Evolutionary conservation across 371 early-diverging fungal species (phyloP).

Genomic region (Blyttiomyces sp.): DNA sequence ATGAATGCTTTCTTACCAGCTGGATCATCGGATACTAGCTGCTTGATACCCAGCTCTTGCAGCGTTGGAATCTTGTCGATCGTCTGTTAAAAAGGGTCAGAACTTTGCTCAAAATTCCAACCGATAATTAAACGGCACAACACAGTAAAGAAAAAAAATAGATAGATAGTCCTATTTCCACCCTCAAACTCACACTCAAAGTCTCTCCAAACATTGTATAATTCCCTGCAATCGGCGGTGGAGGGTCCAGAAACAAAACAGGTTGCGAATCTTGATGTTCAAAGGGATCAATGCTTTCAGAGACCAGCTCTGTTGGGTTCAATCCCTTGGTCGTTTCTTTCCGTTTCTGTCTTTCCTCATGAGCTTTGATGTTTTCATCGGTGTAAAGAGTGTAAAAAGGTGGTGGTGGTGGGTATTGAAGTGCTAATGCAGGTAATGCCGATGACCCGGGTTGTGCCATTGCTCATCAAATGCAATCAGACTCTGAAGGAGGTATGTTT

Average conservation of each 20-base stretch:
- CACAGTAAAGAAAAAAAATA: too few relatives aligned
- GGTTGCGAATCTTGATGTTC: neutral
- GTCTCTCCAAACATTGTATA: conserved; percentile 70
- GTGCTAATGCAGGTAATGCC: too few relatives aligned
- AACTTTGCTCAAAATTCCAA: neutral
- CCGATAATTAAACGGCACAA: neutral
- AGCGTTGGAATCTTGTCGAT: conserved; percentile 60
- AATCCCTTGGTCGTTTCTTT: too few relatives aligned
- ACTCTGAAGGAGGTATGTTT: too few relatives aligned
- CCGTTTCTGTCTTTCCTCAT: too few relatives aligned
- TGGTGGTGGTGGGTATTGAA: conserved; percentile 32
- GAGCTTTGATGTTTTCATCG: conserved; percentile 15
- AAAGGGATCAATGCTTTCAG: too few relatives aligned
- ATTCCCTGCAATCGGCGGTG: conserved; percentile 58
- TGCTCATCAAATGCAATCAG: too few relatives aligned
- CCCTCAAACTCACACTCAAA: conserved; percentile 40
- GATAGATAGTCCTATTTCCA: too few relatives aligned
- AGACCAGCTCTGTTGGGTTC: too few relatives aligned
- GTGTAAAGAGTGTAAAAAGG: conserved; percentile 26
- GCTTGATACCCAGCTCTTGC: conserved; percentile 55
- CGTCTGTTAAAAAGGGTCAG: conserved; percentile 29
- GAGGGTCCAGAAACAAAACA: conserved; percentile 53
- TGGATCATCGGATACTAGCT: conserved; percentile 10
- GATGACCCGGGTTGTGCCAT: too few relatives aligned
- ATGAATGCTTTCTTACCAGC: neutral